Percentiles rank a stretch among this genome's conserved stretches.
Evolutionary conservation across 1,139 yeast genomes (phyloP).

Genomic region (Suhomyces yuchorum): DNA sequence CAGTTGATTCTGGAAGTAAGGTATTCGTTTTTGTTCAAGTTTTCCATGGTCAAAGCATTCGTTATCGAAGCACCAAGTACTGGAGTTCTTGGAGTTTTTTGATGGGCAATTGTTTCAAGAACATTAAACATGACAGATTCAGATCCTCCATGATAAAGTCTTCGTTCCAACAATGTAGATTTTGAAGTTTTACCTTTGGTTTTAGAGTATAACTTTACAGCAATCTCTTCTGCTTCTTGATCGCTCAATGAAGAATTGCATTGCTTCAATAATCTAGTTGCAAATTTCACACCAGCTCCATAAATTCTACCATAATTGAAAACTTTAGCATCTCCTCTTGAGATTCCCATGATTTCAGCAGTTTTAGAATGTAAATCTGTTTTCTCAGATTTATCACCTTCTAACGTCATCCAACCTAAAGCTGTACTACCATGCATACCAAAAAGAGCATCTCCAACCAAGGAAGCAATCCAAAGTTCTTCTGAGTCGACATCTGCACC

Average conservation of each 20-base stretch:
- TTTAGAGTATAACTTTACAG: constrained; percentile 67
- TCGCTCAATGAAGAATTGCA: constrained; percentile 76
- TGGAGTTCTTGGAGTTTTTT: constrained; percentile 84
- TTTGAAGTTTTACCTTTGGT: constrained; percentile 71
- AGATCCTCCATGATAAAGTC: constrained; percentile 85
- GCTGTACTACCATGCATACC: constrained; percentile 95
- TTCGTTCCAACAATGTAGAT: constrained; percentile 32
- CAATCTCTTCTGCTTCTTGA: constrained; percentile 65
- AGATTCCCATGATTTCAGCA: constrained; percentile 84
- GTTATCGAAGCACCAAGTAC: constrained; percentile 94
- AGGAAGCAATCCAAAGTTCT: constrained; percentile 96
- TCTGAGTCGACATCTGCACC: constrained; percentile 99
- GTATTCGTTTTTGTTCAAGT: constrained; percentile 67
- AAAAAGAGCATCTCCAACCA: constrained; percentile 90
- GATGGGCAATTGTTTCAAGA: constrained; percentile 83
- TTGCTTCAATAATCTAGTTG: constrained; percentile 75
- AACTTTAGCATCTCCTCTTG: constrained; percentile 88
- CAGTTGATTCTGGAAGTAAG: constrained; percentile 93
- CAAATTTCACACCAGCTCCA: constrained; percentile 95
- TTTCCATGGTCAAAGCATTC: constrained; percentile 67
- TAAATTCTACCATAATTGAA: constrained; percentile 97
- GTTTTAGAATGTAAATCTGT: constrained; percentile 96
- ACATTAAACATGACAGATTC: constrained; percentile 91
- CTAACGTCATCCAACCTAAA: constrained; percentile 98
- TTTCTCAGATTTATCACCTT: constrained; percentile 87